Evolutionary conservation across 495 filamentous ascomycete genomes (phyloP).

Genomic region (Xylaria acuta): DNA sequence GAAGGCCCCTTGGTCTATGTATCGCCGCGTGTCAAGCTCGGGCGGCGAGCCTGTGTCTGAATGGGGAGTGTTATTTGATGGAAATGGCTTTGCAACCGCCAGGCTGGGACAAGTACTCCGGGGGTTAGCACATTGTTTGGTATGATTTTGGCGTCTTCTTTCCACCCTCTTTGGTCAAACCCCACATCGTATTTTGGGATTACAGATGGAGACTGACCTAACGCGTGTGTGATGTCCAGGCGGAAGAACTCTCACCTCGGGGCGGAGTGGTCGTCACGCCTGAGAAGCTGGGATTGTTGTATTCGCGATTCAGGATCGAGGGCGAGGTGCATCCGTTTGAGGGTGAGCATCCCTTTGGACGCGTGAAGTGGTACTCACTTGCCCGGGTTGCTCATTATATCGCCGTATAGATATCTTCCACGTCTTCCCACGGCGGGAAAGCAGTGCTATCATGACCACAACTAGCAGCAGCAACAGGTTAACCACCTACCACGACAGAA

Average conservation of each 20-base stretch:
- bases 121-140: constrained; percentile 80
- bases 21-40: constrained; percentile 18
- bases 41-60: constrained; percentile 47
- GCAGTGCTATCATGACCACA: constrained; percentile 24
- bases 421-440: constrained; percentile 18
- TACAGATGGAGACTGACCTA: constrained; percentile 13
- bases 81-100: constrained; percentile 67
- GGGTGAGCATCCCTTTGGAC: constrained; percentile 35
- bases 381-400: constrained; percentile 7
- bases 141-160: constrained; percentile 46
- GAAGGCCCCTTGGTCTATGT: constrained; percentile 23
- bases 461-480: constrained; percentile 31
- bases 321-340: constrained; percentile 59
- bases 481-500: constrained; percentile 42
- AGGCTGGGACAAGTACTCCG: constrained; percentile 75
- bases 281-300: constrained; percentile 80
- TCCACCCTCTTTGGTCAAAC: not conserved
- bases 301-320: constrained; percentile 66
- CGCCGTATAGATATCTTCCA: constrained; percentile 55
- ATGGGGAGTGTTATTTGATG: constrained; percentile 81
- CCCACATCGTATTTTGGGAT: not conserved
- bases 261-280: constrained; percentile 75
- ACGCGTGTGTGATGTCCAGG: constrained; percentile 34
- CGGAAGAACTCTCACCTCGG: constrained; percentile 12
- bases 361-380: not conserved